Evolutionary conservation across 2,329 filamentous ascomycete genomes (phyloP).

Genomic region (Stachybotrys echinatus): DNA sequence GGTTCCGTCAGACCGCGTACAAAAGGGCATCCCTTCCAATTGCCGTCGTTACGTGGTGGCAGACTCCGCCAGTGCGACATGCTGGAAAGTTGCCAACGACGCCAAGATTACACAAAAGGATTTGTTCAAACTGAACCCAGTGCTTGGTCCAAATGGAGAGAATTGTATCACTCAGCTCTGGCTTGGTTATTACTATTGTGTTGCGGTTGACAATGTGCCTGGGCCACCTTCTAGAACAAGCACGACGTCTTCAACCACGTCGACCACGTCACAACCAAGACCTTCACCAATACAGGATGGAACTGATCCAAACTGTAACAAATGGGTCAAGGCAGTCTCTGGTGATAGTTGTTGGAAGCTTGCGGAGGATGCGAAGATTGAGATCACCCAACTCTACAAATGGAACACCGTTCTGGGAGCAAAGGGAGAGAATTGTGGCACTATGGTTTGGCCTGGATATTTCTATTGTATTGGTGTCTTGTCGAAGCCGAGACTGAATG

Average conservation of each 20-base stretch:
- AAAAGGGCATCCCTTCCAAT: conserved; percentile 4
- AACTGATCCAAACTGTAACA: conserved; percentile 7
- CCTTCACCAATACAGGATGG: conserved; percentile 6
- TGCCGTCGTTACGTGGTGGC: conserved; percentile 5
- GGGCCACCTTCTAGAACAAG: not conserved
- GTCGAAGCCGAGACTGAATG: not conserved
- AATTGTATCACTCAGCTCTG: conserved; percentile 17
- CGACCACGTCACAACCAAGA: not conserved
- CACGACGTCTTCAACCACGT: not conserved
- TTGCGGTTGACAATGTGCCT: not conserved
- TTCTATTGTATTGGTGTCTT: conserved; percentile 17
- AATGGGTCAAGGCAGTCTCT: conserved; percentile 2
- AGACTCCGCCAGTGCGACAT: conserved; percentile 1
- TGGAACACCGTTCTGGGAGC: conserved; percentile 7
- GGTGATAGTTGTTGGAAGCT: conserved; percentile 1
- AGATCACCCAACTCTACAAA: not conserved
- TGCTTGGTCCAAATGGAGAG: conserved; percentile 12
- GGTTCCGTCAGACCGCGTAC: conserved; percentile 1
- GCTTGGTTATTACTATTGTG: conserved; percentile 18
- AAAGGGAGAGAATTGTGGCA: conserved; percentile 16
- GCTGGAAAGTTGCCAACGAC: conserved; percentile 5
- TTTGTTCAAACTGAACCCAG: conserved; percentile 10
- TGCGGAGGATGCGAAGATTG: not conserved
- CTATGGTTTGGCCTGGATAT: conserved; percentile 13
- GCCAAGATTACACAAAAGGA: conserved; percentile 5